A percentile compares a stretch with the other conserved stretches of the same genome.
Evolutionary conservation across 176 grass and related monocot species (phyloP).

Genomic region (Metroxylon sagu): DNA sequence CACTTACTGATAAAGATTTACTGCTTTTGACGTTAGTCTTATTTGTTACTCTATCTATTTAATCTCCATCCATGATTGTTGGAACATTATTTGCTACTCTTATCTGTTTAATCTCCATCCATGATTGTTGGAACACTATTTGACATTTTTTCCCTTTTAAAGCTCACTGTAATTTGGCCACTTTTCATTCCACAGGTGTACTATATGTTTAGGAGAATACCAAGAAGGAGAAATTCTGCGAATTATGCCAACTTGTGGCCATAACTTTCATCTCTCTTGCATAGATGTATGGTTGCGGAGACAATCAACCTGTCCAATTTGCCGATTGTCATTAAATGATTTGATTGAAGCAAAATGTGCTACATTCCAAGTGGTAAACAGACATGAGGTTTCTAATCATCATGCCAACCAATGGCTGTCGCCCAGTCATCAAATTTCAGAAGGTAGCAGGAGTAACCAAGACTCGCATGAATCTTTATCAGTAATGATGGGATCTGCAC

Average conservation of each 20-base stretch:
- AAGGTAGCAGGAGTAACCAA: too few species aligned
- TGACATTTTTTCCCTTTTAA: not conserved
- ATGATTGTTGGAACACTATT: too few species aligned
- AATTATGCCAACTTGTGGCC: conserved; percentile 26
- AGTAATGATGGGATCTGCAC: too few species aligned
- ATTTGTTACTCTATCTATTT: too few species aligned
- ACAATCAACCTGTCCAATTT: conserved; percentile 29
- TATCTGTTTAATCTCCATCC: too few species aligned
- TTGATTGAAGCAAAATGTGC: conserved; percentile 2
- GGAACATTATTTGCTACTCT: too few species aligned
- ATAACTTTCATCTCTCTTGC: conserved; percentile 25
- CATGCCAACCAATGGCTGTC: too few species aligned
- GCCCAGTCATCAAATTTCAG: too few species aligned
- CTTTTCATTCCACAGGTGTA: conserved; percentile 5
- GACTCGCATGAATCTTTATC: too few species aligned
- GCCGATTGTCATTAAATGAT: conserved; percentile 19
- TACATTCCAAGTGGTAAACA: conserved; percentile 12
- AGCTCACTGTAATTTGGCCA: not conserved
- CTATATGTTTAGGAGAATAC: conserved; percentile 32
- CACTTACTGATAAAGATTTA: too few species aligned
- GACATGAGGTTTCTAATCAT: not conserved
- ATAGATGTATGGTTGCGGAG: conserved; percentile 27
- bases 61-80: too few species aligned
- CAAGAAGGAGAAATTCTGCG: conserved; percentile 26
- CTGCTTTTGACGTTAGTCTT: too few species aligned